phyloP scores from a whole-genome alignment of 108 stramenopile species.

The Nannochloropsis oceanica region DNA sequence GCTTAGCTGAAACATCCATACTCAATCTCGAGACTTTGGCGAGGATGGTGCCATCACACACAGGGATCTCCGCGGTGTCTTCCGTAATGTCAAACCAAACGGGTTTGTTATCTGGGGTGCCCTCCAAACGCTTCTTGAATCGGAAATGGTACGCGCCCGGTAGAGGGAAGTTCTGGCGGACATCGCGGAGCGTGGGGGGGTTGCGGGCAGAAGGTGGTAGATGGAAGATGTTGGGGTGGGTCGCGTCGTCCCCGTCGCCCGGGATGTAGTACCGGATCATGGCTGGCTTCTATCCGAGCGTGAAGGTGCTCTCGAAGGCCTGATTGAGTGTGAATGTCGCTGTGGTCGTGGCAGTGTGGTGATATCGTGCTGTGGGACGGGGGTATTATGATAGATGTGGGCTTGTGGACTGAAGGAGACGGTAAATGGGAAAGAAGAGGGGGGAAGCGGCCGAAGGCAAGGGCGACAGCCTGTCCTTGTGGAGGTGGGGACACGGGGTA shows the following conservation, averaged over 20 bases:
- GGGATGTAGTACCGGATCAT: constrained; percentile 63
- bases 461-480: too few species aligned
- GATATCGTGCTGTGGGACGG: too few species aligned
- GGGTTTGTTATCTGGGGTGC: not conserved
- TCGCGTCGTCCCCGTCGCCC: constrained; percentile 76
- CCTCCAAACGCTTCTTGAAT: constrained; percentile 56
- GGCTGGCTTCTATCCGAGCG: not conserved
- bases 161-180: constrained; percentile 69
- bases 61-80: not conserved
- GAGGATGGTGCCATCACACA: not conserved
- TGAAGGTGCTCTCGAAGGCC: too few species aligned
- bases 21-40: not conserved
- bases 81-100: constrained; percentile 10
- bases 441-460: too few species aligned
- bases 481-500: too few species aligned
- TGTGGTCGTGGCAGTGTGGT: too few species aligned
- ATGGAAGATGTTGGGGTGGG: constrained; percentile 73
- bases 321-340: too few species aligned
- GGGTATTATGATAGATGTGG: too few species aligned
- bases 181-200: constrained; percentile 49
- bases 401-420: too few species aligned
- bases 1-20: not conserved
- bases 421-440: too few species aligned
- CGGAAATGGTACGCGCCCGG: constrained; percentile 88
- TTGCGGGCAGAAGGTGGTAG: constrained; percentile 31